Conservation (phyloP, 179 eudicot genomes). For the Beta corolliflora region DNA sequence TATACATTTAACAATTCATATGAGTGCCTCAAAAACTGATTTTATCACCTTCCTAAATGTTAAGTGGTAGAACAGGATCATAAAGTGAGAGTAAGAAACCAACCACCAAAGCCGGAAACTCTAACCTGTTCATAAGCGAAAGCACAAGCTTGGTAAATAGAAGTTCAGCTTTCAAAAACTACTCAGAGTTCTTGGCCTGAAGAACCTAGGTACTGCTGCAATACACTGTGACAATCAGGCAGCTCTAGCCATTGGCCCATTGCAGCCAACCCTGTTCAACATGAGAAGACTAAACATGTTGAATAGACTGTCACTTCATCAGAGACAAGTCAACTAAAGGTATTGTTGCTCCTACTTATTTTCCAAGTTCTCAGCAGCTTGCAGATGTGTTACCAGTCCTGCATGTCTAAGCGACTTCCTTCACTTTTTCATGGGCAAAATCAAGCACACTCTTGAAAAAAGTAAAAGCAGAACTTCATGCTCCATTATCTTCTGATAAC, state of each 20-base stretch:
- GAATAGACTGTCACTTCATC: too few relatives aligned
- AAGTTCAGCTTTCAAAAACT: background rate
- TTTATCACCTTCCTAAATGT: constrained; percentile 66
- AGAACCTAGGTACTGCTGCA: background rate
- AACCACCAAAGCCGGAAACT: constrained; percentile 92
- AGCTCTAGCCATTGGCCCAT: too few relatives aligned
- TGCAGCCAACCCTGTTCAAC: too few relatives aligned
- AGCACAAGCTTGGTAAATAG: constrained; percentile 6
- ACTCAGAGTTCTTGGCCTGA: background rate
- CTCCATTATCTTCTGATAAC: too few relatives aligned
- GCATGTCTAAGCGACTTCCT: background rate
- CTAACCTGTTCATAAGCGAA: constrained; percentile 53
- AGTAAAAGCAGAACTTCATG: background rate
- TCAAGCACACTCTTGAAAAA: background rate
- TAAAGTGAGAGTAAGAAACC: constrained; percentile 98
- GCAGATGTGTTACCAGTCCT: too few relatives aligned
- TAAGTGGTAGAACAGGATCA: constrained; percentile 97
- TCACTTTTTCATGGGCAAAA: background rate
- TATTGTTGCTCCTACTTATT: too few relatives aligned
- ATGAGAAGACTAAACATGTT: too few relatives aligned
- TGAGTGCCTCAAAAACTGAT: background rate
- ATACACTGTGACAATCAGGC: too few relatives aligned
- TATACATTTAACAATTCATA: background rate
- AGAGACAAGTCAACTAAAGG: too few relatives aligned
- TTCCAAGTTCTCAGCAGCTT: too few relatives aligned